Percentiles rank a stretch among this genome's conserved stretches.
Evolutionary conservation across 148 eudicot species (phyloP).

Genomic region (Hydrangea macrophylla): DNA sequence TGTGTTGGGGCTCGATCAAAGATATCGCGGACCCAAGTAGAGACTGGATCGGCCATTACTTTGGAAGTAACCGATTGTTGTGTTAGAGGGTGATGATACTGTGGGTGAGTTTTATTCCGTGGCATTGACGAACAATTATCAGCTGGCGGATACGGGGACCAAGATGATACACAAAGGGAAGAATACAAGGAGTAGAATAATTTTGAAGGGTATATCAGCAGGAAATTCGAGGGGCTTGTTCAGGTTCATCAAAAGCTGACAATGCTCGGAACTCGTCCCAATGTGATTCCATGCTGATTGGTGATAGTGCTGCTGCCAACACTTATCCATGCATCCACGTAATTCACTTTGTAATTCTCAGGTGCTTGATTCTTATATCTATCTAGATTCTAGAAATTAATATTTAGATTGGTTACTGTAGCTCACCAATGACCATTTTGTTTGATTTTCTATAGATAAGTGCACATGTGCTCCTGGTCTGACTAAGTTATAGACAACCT

Average conservation of each 20-base stretch:
- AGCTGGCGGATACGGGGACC: conserved; percentile 94
- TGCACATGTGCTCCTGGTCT: background rate
- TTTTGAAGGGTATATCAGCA: conserved; percentile 93
- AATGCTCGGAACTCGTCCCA: conserved; percentile 83
- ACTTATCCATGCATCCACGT: conserved; percentile 97
- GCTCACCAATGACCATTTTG: background rate
- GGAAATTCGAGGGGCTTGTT: conserved; percentile 87
- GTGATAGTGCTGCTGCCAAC: conserved; percentile 83
- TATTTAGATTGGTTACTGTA: background rate
- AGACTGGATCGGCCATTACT: conserved; percentile 96
- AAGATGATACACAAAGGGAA: conserved; percentile 98
- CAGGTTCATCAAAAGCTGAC: conserved; percentile 80
- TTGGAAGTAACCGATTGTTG: conserved; percentile 98
- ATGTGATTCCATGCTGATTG: conserved; percentile 98
- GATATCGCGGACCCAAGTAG: conserved; percentile 98
- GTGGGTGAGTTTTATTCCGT: conserved; percentile 97
- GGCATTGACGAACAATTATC: conserved; percentile 84
- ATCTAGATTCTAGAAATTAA: background rate
- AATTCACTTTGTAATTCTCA: conserved; percentile 3
- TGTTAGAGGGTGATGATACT: conserved; percentile 84
- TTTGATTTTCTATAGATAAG: background rate
- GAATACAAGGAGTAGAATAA: conserved; percentile 82
- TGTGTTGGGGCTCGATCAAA: conserved; percentile 77
- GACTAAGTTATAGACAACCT: background rate
- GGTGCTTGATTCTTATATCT: background rate